Evolutionary conservation across 2,329 filamentous ascomycete genomes (phyloP), one percentile per base, ranked within the genome.

Genomic region (Ceratocystis smalleyi): DNA sequence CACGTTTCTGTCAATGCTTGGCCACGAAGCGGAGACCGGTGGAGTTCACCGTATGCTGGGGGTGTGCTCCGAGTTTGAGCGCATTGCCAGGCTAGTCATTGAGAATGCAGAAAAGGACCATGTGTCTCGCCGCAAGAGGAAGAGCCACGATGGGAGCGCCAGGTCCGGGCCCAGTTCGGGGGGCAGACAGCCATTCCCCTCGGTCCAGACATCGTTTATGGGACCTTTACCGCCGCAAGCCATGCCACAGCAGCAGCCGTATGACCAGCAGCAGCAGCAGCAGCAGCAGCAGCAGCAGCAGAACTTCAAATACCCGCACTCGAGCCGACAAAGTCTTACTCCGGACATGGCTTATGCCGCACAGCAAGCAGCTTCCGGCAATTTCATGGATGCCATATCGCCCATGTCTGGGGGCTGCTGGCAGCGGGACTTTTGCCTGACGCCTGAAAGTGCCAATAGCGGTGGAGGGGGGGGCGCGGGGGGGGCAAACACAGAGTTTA

Each of bases 31-130:
- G 68, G 88, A 91, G 65, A 94, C 91, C 65, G 89, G 91, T 51
- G 91, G 89, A 70, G 89, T 97, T 4, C 89, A 90, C 72, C 88
- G 94, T 61, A 97, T 97, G 90, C 82, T 96, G 19, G 87, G 86
- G 27, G 87, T 97, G 0, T 97, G 92, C 73, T 84, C 89, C n/a
- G 94, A 99, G 71, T 99, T 99, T 70, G 91, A 96, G 73, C 85
- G 94, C 66, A 96, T 99, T 68, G 91, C 91, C 43, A 89, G 87
- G 71, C 84, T 91, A 2, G 90, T 96, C 7, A 85, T 97, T 57
- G 92, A 97, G 66, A 95, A 91, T 73, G 83, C 89, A 0, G 92
- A 97, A 71, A 90, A 87, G 70, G 92, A 97, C 62, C 83, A 88
- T 43, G 81, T 86, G 30, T 85, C 83, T 4, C 83, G 89, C 66